Conservation (phyloP, 306 rosid genomes). For the Dryas alaskensis region DNA sequence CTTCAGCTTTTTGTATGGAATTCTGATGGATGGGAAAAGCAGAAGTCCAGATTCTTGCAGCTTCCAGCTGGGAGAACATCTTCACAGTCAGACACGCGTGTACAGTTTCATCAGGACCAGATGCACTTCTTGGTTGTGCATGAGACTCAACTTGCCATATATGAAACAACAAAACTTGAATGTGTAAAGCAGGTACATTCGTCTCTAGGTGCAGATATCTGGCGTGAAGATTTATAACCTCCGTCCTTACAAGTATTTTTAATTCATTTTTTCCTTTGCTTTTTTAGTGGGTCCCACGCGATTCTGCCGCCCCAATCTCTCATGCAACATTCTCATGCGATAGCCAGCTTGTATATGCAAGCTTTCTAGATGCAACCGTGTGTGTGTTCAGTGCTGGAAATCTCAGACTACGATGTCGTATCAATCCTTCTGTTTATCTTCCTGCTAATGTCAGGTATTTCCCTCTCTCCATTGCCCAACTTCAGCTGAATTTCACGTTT, state of each 20-base stretch:
- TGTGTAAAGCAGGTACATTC: slow-evolving; percentile 65
- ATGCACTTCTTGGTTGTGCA: slow-evolving; percentile 80
- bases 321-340: slow-evolving; percentile 97
- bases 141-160: slow-evolving; percentile 93
- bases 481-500: not conserved
- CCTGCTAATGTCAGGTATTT: slow-evolving; percentile 72
- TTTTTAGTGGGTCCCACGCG: slow-evolving; percentile 72
- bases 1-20: slow-evolving; percentile 83
- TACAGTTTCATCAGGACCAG: slow-evolving; percentile 96
- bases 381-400: slow-evolving; percentile 69
- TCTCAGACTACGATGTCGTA: slow-evolving; percentile 84
- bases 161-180: slow-evolving; percentile 80
- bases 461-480: not conserved
- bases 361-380: slow-evolving; percentile 82
- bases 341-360: slow-evolving; percentile 86
- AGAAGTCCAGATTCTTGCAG: slow-evolving; percentile 72
- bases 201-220: not conserved
- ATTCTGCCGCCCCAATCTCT: slow-evolving; percentile 83
- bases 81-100: slow-evolving; percentile 74
- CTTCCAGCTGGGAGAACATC: slow-evolving; percentile 83
- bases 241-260: slow-evolving; percentile 4
- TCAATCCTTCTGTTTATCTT: slow-evolving; percentile 83
- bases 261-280: slow-evolving; percentile 20
- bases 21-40: slow-evolving; percentile 96
- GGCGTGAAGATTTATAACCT: slow-evolving; percentile 6